Conservation (phyloP, 1,284 basidiomycete species). For the Mycosarcoma mackinlayi region DNA sequence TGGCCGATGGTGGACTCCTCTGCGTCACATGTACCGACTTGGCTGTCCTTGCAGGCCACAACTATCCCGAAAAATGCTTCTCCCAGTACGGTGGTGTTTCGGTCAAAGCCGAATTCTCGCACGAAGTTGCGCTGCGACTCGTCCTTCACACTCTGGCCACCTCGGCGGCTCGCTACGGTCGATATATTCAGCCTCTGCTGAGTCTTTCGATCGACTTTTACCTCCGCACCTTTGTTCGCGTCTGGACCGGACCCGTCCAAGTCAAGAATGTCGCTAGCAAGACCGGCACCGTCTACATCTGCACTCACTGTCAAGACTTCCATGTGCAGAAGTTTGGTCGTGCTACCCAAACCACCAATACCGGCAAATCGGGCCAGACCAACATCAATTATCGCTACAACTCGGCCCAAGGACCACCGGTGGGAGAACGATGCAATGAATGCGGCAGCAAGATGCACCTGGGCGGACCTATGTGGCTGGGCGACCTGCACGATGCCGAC, state of each 20-base stretch:
- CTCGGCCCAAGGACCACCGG: constrained; percentile 75
- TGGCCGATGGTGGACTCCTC: constrained; percentile 83
- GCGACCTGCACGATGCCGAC: constrained; percentile 80
- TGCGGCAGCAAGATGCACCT: constrained; percentile 74
- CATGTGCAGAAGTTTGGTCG: constrained; percentile 59
- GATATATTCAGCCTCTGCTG: constrained; percentile 88
- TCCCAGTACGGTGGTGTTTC: constrained; percentile 86
- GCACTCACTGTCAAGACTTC: constrained; percentile 58
- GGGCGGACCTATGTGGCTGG: constrained; percentile 97
- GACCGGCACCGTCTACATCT: constrained; percentile 62
- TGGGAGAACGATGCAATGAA: constrained; percentile 78
- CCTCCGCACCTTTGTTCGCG: constrained; percentile 87
- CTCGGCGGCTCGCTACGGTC: constrained; percentile 89
- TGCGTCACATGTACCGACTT: constrained; percentile 97
- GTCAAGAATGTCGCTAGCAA: constrained; percentile 78
- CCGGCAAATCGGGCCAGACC: constrained; percentile 49
- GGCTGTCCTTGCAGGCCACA: constrained; percentile 89
- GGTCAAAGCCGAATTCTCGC: constrained; percentile 89
- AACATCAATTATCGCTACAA: constrained; percentile 74
- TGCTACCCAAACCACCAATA: constrained; percentile 29
- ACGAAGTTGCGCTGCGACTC: constrained; percentile 75
- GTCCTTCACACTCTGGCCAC: constrained; percentile 86
- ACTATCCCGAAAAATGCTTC: constrained; percentile 83
- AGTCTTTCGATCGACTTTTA: constrained; percentile 98
- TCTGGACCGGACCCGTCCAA: constrained; percentile 81